These are phyloP conservation scores for Cyphellophora europaea DNA, from an alignment of 2,329 filamentous ascomycete species.

Conservation along the genomic window DNA sequence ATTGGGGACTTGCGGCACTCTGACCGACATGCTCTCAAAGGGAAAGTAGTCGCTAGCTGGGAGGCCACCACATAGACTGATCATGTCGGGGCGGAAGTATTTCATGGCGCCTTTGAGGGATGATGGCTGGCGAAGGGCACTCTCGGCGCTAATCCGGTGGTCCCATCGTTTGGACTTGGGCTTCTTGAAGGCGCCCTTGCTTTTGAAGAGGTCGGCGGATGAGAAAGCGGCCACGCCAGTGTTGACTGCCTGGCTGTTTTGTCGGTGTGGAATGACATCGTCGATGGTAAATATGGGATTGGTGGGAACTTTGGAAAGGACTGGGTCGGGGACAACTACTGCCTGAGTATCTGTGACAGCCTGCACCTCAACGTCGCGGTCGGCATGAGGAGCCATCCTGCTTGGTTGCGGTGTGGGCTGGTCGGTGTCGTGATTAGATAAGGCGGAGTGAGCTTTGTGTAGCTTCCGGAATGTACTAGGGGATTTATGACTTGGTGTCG, in stretches of 20 bases:
- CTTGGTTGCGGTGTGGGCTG: too few species aligned
- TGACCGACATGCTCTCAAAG: slow-evolving; percentile 68
- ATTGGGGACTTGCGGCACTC: slow-evolving; percentile 57
- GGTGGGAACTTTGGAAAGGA: slow-evolving; percentile 8
- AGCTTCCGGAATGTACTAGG: too few species aligned
- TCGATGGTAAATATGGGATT: slow-evolving; percentile 46
- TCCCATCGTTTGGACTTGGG: slow-evolving; percentile 77
- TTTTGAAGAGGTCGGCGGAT: slow-evolving; percentile 13
- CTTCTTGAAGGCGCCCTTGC: slow-evolving; percentile 42
- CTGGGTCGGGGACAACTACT: slow-evolving; percentile 26
- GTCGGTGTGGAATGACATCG: slow-evolving; percentile 58
- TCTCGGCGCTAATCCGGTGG: slow-evolving; percentile 55
- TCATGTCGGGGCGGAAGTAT: slow-evolving; percentile 68
- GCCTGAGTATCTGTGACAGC: slow-evolving; percentile 28
- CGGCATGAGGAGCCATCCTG: slow-evolving; percentile 15
- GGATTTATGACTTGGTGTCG: too few species aligned
- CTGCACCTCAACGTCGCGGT: slow-evolving; percentile 2
- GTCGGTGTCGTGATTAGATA: not conserved
- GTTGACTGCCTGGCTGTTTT: slow-evolving; percentile 46
- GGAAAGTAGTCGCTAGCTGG: slow-evolving; percentile 74
- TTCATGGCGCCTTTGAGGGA: slow-evolving; percentile 77
- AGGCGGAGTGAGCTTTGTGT: too few species aligned
- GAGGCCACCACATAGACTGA: slow-evolving; percentile 86
- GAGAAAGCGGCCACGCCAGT: slow-evolving; percentile 14
- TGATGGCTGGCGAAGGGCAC: slow-evolving; percentile 47